Conservation (phyloP, 345 rosid species). For the Populus davidiana region DNA sequence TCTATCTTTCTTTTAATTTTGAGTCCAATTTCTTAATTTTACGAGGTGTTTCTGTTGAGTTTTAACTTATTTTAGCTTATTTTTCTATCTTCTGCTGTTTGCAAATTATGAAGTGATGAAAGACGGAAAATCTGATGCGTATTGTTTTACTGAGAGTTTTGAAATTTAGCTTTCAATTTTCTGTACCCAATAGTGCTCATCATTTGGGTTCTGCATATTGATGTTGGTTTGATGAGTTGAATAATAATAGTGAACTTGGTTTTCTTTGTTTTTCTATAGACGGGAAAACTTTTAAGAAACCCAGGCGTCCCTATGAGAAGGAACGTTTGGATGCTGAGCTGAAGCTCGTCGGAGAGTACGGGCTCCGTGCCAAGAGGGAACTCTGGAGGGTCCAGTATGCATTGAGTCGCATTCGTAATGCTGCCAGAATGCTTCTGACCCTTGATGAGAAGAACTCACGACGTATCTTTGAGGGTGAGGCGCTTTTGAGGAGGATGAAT, state of each 20-base stretch:
- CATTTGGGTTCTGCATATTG: neutral
- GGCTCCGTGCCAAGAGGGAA: conserved; percentile 63
- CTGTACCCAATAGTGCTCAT: too few species aligned
- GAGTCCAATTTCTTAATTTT: neutral
- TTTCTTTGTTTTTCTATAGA: conserved; percentile 26
- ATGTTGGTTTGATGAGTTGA: neutral
- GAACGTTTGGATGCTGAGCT: conserved; percentile 64
- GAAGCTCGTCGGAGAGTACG: conserved; percentile 64
- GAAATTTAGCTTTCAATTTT: neutral
- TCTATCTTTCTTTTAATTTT: neutral
- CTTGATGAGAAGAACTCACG: conserved; percentile 60
- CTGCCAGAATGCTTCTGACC: conserved; percentile 56
- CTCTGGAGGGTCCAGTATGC: conserved; percentile 66
- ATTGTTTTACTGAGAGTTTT: neutral
- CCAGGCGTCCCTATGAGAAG: conserved; percentile 63
- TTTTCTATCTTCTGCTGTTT: too few species aligned
- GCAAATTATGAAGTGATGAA: neutral
- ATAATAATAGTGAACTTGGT: neutral
- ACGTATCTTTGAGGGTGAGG: conserved; percentile 64
- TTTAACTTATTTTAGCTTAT: too few species aligned
- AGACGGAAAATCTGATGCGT: neutral
- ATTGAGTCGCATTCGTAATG: conserved; percentile 58
- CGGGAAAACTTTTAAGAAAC: conserved; percentile 63
- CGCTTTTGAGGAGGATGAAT: conserved; percentile 58
- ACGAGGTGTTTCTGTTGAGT: too few species aligned